Evolutionary conservation across 2,329 filamentous ascomycete genomes (phyloP).

Genomic region (Berkeleyomyces rouxiae): DNA sequence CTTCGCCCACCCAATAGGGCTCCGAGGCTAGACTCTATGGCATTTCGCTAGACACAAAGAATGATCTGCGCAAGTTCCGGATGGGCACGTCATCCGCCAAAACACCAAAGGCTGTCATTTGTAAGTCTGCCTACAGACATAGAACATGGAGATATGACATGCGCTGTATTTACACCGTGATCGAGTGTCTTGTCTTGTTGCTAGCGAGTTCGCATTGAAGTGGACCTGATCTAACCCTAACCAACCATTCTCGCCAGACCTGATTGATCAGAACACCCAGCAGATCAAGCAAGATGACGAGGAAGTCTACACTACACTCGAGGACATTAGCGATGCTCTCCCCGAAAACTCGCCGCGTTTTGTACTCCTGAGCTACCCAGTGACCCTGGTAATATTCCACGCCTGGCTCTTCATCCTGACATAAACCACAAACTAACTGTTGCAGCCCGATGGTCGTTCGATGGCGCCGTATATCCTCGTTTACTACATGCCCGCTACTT

Average conservation of each 20-base stretch:
- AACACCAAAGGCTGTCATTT: slow-evolving; percentile 80
- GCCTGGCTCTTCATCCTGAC: neutral
- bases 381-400: slow-evolving; percentile 51
- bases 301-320: slow-evolving; percentile 61
- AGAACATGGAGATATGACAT: neutral
- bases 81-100: slow-evolving; percentile 76
- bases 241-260: slow-evolving; percentile 36
- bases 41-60: slow-evolving; percentile 79
- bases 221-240: slow-evolving; percentile 3
- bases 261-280: slow-evolving; percentile 78
- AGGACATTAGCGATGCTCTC: slow-evolving; percentile 71
- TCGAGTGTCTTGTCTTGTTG: neutral
- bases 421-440: slow-evolving; percentile 5
- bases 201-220: neutral
- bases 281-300: slow-evolving; percentile 76
- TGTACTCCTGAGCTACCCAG: slow-evolving; percentile 75
- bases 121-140: slow-evolving; percentile 37
- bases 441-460: slow-evolving; percentile 60
- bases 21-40: slow-evolving; percentile 85
- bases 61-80: slow-evolving; percentile 86
- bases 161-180: neutral
- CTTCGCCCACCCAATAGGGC: slow-evolving; percentile 23
- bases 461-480: slow-evolving; percentile 88
- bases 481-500: slow-evolving; percentile 86
- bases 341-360: slow-evolving; percentile 86